Evolutionary conservation across 2,329 filamentous ascomycete genomes (phyloP).

Genomic region (Fusarium sp.): DNA sequence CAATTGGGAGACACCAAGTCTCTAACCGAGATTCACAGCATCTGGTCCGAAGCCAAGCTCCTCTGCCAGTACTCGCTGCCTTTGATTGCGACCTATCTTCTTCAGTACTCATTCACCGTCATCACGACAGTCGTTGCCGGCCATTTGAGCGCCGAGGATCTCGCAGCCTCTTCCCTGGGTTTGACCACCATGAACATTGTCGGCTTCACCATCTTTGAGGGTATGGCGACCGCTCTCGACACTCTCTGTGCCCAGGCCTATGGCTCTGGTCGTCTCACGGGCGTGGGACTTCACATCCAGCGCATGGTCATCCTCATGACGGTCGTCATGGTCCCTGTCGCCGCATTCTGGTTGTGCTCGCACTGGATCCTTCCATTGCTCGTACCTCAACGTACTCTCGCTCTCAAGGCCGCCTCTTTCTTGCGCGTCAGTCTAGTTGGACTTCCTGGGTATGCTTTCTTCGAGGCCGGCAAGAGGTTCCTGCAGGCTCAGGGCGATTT

Average conservation of each 20-base stretch:
- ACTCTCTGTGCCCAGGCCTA: slow-evolving; percentile 44
- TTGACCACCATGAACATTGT: slow-evolving; percentile 67
- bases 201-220: slow-evolving; percentile 58
- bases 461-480: slow-evolving; percentile 66
- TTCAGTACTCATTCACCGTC: slow-evolving; percentile 66
- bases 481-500: slow-evolving; percentile 67
- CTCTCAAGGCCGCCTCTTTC: slow-evolving; percentile 61
- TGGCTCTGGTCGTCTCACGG: slow-evolving; percentile 55
- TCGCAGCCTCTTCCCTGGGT: slow-evolving; percentile 64
- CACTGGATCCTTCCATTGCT: slow-evolving; percentile 59
- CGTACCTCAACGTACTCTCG: slow-evolving; percentile 60
- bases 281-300: slow-evolving; percentile 65
- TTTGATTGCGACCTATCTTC: slow-evolving; percentile 63
- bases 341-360: slow-evolving; percentile 61
- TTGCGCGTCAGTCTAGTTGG: slow-evolving; percentile 61
- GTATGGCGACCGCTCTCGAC: slow-evolving; percentile 46
- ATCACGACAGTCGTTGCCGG: slow-evolving; percentile 65
- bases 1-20: slow-evolving; percentile 4
- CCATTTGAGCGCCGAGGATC: slow-evolving; percentile 63
- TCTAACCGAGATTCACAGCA: slow-evolving; percentile 10
- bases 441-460: slow-evolving; percentile 64
- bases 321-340: slow-evolving; percentile 61
- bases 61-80: slow-evolving; percentile 53
- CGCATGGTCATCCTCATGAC: slow-evolving; percentile 65
- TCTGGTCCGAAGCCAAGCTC: slow-evolving; percentile 31